These are phyloP conservation scores for Meira nashicola DNA, from an alignment of 1,284 basidiomycete species.

Conservation along the genomic window DNA sequence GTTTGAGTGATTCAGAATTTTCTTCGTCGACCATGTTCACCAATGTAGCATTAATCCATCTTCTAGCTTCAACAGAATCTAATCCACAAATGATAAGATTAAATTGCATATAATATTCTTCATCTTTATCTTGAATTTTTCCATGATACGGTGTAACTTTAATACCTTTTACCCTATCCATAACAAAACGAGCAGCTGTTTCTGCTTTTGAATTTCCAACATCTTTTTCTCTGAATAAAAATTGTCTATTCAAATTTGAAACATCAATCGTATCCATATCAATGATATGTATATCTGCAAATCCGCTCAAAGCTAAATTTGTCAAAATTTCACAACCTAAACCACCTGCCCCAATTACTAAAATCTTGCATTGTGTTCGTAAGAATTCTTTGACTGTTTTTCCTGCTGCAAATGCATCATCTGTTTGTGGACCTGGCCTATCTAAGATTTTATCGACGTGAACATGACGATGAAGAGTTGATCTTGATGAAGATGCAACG, in stretches of 20 bases:
- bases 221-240: constrained; percentile 88
- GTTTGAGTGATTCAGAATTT: constrained; percentile 86
- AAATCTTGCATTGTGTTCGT: constrained; percentile 76
- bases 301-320: constrained; percentile 63
- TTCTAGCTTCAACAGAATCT: constrained; percentile 80
- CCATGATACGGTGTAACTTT: constrained; percentile 91
- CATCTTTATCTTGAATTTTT: constrained; percentile 96
- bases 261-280: constrained; percentile 99
- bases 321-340: constrained; percentile 52
- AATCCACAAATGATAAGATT: constrained; percentile 94
- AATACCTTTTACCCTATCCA: constrained; percentile 85
- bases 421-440: constrained; percentile 60
- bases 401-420: constrained; percentile 34
- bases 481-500: too few relatives aligned
- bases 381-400: constrained; percentile 75
- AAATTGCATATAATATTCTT: constrained; percentile 95
- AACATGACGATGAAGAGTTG: constrained; percentile 10
- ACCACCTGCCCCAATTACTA: constrained; percentile 70
- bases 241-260: constrained; percentile 96
- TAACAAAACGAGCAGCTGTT: constrained; percentile 78
- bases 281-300: constrained; percentile 97
- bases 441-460: constrained; percentile 65
- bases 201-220: constrained; percentile 91
- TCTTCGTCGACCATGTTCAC: constrained; percentile 79
- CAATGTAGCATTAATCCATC: constrained; percentile 98